These are phyloP conservation scores for Cadophora sp. DNA, from an alignment of 2,329 filamentous ascomycete genomes.

Conservation along the genomic window DNA sequence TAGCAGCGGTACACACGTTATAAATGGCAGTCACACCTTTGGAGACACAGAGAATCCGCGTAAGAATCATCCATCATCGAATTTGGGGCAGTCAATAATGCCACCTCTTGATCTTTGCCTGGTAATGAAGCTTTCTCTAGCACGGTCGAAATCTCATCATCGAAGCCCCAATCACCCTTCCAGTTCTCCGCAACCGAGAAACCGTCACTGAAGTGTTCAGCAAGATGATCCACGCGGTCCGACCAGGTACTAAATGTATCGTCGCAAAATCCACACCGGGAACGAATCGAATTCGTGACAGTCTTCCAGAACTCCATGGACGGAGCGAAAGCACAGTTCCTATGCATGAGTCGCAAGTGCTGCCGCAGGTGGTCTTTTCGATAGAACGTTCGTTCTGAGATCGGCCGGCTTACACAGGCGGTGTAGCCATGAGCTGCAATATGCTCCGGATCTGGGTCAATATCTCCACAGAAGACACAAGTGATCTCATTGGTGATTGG, in stretches of 20 bases:
- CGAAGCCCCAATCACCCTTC: background rate
- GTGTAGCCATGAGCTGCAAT: background rate
- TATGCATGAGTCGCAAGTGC: background rate
- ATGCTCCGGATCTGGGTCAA: background rate
- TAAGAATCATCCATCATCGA: background rate
- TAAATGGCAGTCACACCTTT: background rate
- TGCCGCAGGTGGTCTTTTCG: background rate
- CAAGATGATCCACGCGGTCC: background rate
- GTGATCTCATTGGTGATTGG: background rate
- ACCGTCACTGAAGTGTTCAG: background rate
- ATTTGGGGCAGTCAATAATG: background rate
- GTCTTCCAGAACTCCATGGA: background rate
- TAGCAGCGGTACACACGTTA: background rate
- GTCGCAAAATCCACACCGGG: slow-evolving; percentile 3
- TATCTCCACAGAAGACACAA: background rate
- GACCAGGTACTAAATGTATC: background rate
- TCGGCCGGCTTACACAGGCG: background rate
- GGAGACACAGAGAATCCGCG: background rate
- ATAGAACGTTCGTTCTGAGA: background rate
- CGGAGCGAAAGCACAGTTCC: background rate
- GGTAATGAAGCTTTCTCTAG: background rate
- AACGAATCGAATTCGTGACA: background rate
- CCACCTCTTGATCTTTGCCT: background rate
- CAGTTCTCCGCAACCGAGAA: background rate
- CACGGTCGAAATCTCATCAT: background rate